Evolutionary conservation across 2,329 filamentous ascomycete species (phyloP).

Genomic region (Myrmaecium sp.): DNA sequence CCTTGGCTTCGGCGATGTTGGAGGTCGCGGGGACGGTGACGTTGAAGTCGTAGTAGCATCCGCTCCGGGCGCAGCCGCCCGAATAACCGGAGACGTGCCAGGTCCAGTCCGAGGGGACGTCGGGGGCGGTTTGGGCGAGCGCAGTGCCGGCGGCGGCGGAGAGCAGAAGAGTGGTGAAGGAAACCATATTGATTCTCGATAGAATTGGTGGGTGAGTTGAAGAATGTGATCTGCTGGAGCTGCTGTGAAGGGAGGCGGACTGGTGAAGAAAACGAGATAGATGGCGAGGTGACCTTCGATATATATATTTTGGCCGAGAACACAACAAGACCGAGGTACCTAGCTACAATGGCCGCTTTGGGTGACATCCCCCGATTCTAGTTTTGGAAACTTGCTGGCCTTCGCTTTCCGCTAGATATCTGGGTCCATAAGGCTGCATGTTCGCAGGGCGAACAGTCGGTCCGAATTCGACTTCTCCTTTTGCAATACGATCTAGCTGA

Average conservation of each 20-base stretch:
- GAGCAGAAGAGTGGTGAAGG: conserved; percentile 6
- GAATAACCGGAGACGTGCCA: conserved; percentile 9
- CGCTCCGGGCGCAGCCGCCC: conserved; percentile 8
- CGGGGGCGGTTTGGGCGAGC: conserved; percentile 4
- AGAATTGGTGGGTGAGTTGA: not conserved
- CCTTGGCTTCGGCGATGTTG: conserved; percentile 7
- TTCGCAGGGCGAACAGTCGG: too few species aligned
- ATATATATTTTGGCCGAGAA: conserved; percentile 1
- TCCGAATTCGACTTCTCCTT: too few species aligned
- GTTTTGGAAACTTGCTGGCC: too few species aligned
- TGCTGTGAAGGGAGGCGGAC: not conserved
- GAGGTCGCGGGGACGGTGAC: conserved; percentile 7
- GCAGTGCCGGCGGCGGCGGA: too few species aligned
- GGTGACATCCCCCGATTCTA: too few species aligned
- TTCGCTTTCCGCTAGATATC: too few species aligned
- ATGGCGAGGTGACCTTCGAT: not conserved
- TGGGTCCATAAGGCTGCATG: too few species aligned
- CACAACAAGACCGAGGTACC: not conserved
- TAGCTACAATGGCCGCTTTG: conserved; percentile 2
- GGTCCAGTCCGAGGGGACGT: conserved; percentile 8
- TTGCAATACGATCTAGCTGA: too few species aligned
- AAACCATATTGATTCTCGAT: conserved; percentile 6
- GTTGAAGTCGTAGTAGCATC: conserved; percentile 12
- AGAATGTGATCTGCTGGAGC: conserved; percentile 1
- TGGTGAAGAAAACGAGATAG: not conserved